phyloP scores from a whole-genome alignment of 768 basidiomycete species.

The Amanita pallidorosea region DNA sequence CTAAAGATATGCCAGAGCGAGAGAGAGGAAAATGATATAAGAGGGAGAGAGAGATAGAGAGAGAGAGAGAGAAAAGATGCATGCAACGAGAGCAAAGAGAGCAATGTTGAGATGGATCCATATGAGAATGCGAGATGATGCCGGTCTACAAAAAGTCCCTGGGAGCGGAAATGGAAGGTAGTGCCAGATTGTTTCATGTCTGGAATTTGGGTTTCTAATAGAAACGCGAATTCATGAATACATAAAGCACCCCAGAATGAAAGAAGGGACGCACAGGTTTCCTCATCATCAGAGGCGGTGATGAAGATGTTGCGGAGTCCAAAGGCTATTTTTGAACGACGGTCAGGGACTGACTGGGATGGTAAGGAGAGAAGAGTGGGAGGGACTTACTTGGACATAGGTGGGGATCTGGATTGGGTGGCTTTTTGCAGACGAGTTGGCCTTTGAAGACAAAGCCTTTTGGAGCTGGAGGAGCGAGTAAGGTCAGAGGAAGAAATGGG shows the following conservation, averaged over 20 bases:
- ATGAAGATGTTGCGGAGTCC: constrained; percentile 13
- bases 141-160: constrained; percentile 5
- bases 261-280: constrained; percentile 28
- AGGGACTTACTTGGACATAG: constrained; percentile 27
- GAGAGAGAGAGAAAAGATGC: constrained; percentile 6
- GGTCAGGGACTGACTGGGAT: background rate
- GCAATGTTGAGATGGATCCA: constrained; percentile 7
- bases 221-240: background rate
- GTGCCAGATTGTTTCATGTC: constrained; percentile 9
- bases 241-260: background rate
- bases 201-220: constrained; percentile 19
- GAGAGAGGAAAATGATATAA: background rate
- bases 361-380: background rate
- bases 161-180: constrained; percentile 1
- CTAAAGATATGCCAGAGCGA: constrained; percentile 5
- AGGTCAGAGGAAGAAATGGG: constrained; percentile 4
- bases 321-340: background rate
- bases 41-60: background rate
- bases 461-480: constrained; percentile 31
- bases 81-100: constrained; percentile 14
- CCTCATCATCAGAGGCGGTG: constrained; percentile 46
- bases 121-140: constrained; percentile 4
- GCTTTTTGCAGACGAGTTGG: constrained; percentile 26
- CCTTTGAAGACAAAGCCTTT: constrained; percentile 49
- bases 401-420: constrained; percentile 16